Evolutionary conservation across 2,329 filamentous ascomycete genomes (phyloP).

Genomic region (Xylariaceae sp.): DNA sequence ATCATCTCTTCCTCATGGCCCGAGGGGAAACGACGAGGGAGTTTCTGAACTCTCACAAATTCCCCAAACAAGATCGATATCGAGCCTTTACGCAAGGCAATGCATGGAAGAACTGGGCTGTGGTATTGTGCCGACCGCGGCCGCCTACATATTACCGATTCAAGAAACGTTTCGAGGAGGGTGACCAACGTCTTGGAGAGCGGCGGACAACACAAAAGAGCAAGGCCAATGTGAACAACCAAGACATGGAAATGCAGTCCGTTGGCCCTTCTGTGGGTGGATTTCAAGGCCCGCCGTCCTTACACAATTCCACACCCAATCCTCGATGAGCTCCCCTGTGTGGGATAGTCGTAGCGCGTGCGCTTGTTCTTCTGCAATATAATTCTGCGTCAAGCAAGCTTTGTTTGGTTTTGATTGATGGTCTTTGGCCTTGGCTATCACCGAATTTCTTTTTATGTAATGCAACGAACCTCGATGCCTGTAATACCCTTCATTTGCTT

Average conservation of each 20-base stretch:
- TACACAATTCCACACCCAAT: slow-evolving; percentile 24
- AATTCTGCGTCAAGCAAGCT: too few species aligned
- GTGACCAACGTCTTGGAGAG: slow-evolving; percentile 76
- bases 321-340: neutral
- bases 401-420: too few species aligned
- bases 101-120: slow-evolving; percentile 71
- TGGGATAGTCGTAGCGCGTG: too few species aligned
- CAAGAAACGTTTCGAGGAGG: slow-evolving; percentile 69
- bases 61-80: slow-evolving; percentile 85
- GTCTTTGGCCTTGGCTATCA: too few species aligned
- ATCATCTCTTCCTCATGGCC: slow-evolving; percentile 87
- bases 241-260: slow-evolving; percentile 69
- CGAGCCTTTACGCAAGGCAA: slow-evolving; percentile 81
- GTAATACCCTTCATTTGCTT: too few species aligned
- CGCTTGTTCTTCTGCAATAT: too few species aligned
- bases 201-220: slow-evolving; percentile 46
- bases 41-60: slow-evolving; percentile 95
- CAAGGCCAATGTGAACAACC: slow-evolving; percentile 48
- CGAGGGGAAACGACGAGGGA: slow-evolving; percentile 93
- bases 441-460: too few species aligned
- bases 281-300: slow-evolving; percentile 51
- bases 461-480: too few species aligned
- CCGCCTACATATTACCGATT: slow-evolving; percentile 87
- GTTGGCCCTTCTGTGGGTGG: slow-evolving; percentile 42
- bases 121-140: slow-evolving; percentile 77